Evolutionary conservation across 805 yeast genomes (phyloP), one percentile per base, ranked within the genome.

Genomic region (Maudiozyma turicensis): DNA sequence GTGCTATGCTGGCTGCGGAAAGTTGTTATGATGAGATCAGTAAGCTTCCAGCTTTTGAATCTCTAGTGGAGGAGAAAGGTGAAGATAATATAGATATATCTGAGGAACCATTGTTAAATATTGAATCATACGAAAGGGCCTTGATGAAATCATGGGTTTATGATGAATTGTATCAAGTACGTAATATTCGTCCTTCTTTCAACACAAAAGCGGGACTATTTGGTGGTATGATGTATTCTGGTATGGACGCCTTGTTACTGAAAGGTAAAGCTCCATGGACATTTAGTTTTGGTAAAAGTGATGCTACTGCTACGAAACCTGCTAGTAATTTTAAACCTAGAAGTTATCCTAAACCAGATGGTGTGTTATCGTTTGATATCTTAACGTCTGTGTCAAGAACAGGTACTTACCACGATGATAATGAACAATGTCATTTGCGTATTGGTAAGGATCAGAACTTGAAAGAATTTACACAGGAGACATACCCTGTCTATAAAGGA

Each of bases 1-100:
- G 93, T 8, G 99, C 98, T 33, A 82, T 93, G 76, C 67, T 93
- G 31, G 99, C 99, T 2, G 99, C 98, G 2, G 97, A 93, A 60
- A 64, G 76, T 26, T 84, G 89, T 40, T 88, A 73, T 59, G 71
- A 73, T 44, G 75, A 70, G 8, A 68, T 84, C 46, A 72, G 77
- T 1, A 66, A 69, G 15, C 67, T 76, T 45, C 67, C 67, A 39
- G 69, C 69, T 48, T 59, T 69, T 29, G 68, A 67, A 44, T 70
- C 70, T n/a, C 66, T 70, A 29, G 73, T 71, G 45, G 72, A 70
- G 33, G 71, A 68, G 34, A 74, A 66, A 10, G 67, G 63, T 13
- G 74, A 69, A 34, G 46, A 41, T 6, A 42, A 48, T 20, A 14
- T 48, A 3, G 71, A 69, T 31, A 58, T 63, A 5, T 15, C 31